Evolutionary conservation across 108 stramenopile species (phyloP).

Genomic region (Skeletonema menzelii): DNA sequence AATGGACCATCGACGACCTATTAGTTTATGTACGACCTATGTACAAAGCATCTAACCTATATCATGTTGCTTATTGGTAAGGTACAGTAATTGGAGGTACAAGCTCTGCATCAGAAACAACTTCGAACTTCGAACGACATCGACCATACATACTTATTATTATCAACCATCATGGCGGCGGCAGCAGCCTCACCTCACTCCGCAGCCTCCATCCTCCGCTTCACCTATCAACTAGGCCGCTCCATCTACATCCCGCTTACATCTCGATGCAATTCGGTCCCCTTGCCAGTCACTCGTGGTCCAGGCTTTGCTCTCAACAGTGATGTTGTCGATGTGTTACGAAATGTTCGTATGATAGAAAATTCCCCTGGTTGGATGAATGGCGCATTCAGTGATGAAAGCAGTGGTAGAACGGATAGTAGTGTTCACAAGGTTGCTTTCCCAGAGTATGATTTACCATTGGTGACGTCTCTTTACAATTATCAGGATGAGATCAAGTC

Average conservation of each 20-base stretch:
- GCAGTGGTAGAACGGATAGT: neutral
- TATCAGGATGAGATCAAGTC: neutral
- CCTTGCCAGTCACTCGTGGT: slow-evolving; percentile 67
- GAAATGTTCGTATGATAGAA: slow-evolving; percentile 43
- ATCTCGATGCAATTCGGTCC: slow-evolving; percentile 56
- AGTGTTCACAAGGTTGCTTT: neutral
- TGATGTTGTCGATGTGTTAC: slow-evolving; percentile 50
- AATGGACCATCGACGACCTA: no score
- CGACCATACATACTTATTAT: no score
- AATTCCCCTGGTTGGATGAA: slow-evolving; percentile 3
- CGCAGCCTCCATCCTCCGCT: slow-evolving; percentile 14
- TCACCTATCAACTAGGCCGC: slow-evolving; percentile 66
- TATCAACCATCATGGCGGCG: no score
- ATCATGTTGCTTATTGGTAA: no score
- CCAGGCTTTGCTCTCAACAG: slow-evolving; percentile 55
- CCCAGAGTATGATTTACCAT: slow-evolving; percentile 12
- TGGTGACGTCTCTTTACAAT: slow-evolving; percentile 3
- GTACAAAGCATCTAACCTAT: no score
- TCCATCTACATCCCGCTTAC: slow-evolving; percentile 78
- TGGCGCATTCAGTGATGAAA: neutral
- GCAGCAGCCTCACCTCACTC: no score
- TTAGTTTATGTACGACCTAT: no score
- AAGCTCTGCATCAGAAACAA: no score
- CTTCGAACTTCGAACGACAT: no score
- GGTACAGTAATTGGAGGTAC: no score